These are phyloP conservation scores for Striga hermonthica DNA, from an alignment of 305 asterid genomes.

Conservation along the genomic window DNA sequence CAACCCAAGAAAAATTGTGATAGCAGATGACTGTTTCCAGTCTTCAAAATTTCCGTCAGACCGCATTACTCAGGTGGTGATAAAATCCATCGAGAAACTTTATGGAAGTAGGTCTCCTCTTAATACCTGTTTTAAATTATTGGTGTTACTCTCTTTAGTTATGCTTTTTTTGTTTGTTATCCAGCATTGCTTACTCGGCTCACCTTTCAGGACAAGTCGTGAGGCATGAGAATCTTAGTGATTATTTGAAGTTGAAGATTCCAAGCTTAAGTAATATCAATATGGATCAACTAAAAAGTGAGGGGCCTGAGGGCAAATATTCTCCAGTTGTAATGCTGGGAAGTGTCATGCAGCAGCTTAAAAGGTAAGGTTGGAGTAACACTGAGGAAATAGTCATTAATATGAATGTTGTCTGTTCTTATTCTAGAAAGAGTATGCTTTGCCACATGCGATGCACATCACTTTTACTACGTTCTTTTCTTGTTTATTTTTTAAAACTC, in stretches of 20 bases:
- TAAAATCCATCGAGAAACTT: constrained; percentile 70
- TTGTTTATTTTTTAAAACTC: constrained; percentile 21
- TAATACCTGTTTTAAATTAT: constrained; percentile 20
- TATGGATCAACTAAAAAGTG: constrained; percentile 53
- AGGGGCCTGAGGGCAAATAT: constrained; percentile 41
- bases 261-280: constrained; percentile 68
- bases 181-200: constrained; percentile 35
- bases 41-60: constrained; percentile 55
- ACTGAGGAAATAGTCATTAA: constrained; percentile 14
- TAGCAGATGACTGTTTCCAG: constrained; percentile 86
- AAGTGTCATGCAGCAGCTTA: constrained; percentile 60
- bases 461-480: constrained; percentile 17
- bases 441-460: neutral
- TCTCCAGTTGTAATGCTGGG: constrained; percentile 51
- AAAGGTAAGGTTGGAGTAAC: constrained; percentile 56
- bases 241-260: constrained; percentile 67
- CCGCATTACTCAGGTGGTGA: constrained; percentile 55
- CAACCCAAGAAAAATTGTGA: constrained; percentile 70
- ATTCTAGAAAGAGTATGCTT: neutral
- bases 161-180: constrained; percentile 13
- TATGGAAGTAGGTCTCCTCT: constrained; percentile 75
- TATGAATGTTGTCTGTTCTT: constrained; percentile 17
- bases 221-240: constrained; percentile 74
- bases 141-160: constrained; percentile 15
- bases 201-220: constrained; percentile 80